A percentile compares a stretch with the other conserved stretches of the same genome.
Conservation (phyloP, 1,284 basidiomycete species). For the Lignosus rhinocerotis region DNA sequence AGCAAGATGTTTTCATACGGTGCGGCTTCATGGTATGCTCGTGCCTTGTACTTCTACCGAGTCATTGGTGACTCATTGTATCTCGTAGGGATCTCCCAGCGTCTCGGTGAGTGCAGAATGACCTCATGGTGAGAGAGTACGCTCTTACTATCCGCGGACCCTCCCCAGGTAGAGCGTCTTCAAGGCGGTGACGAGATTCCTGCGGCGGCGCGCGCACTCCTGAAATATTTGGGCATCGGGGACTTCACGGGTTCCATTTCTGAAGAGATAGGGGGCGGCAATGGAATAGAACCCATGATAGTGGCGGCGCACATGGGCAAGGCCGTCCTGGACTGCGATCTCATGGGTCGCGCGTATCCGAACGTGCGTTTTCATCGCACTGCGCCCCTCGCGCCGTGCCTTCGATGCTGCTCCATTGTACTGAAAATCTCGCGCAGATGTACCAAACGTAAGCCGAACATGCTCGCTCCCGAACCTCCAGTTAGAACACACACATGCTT, state of each 20-base stretch:
- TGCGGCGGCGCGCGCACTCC: constrained; percentile 26
- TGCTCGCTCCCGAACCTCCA: background rate
- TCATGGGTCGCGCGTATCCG: constrained; percentile 52
- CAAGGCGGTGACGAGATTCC: constrained; percentile 39
- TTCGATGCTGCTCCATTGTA: background rate
- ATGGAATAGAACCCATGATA: constrained; percentile 55
- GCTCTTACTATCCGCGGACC: background rate
- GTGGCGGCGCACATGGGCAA: constrained; percentile 39
- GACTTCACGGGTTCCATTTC: constrained; percentile 39
- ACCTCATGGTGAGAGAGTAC: background rate
- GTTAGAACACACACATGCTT: background rate
- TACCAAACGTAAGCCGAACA: constrained; percentile 32
- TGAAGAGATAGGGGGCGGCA: constrained; percentile 60
- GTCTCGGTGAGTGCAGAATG: constrained; percentile 33
- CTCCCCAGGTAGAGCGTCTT: constrained; percentile 28
- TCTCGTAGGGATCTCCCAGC: constrained; percentile 46
- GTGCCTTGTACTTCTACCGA: constrained; percentile 18
- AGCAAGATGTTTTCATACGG: constrained; percentile 31
- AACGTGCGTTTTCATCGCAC: constrained; percentile 26
- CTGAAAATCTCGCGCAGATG: constrained; percentile 25
- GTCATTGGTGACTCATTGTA: background rate
- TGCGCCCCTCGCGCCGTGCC: background rate
- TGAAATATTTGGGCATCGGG: constrained; percentile 27
- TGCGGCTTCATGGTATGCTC: constrained; percentile 42
- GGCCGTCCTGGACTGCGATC: constrained; percentile 40